Conservation (phyloP, 768 basidiomycete species). For the Amanita exitialis region DNA sequence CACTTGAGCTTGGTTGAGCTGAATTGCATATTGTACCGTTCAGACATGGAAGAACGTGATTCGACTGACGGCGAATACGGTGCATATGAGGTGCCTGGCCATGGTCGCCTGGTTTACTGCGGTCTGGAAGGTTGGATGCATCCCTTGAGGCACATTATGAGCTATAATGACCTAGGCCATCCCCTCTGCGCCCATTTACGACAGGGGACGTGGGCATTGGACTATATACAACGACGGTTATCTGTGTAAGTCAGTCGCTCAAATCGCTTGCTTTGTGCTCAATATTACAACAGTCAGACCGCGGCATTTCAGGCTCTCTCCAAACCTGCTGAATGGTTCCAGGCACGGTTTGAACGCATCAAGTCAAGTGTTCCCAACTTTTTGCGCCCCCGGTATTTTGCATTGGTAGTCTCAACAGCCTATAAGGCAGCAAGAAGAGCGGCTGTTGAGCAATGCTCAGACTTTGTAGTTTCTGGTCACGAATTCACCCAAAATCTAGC, state of each 20-base stretch:
- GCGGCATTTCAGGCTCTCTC: constrained; percentile 57
- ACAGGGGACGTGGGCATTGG: constrained; percentile 85
- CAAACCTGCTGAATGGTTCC: constrained; percentile 74
- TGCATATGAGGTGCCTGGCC: constrained; percentile 68
- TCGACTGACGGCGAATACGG: constrained; percentile 77
- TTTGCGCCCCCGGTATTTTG: constrained; percentile 94
- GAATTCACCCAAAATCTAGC: constrained; percentile 87
- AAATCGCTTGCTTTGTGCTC: not conserved
- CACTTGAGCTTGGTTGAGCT: constrained; percentile 78
- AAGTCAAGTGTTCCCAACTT: constrained; percentile 69
- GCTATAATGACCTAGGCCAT: constrained; percentile 89
- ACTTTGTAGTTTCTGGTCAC: constrained; percentile 79
- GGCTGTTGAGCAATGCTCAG: constrained; percentile 81
- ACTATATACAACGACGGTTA: constrained; percentile 72
- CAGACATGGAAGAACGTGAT: constrained; percentile 88
- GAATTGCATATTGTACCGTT: constrained; percentile 78
- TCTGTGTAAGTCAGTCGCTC: constrained; percentile 42
- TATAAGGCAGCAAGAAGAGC: constrained; percentile 85
- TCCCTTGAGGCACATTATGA: constrained; percentile 73
- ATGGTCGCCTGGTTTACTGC: constrained; percentile 77
- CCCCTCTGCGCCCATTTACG: constrained; percentile 82
- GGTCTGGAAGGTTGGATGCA: constrained; percentile 98
- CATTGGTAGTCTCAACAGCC: constrained; percentile 80
- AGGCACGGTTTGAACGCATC: constrained; percentile 78
- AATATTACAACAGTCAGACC: constrained; percentile 35